phyloP scores from a whole-genome alignment of 2,329 filamentous ascomycete species.

The Leptoxyphium fumago region DNA sequence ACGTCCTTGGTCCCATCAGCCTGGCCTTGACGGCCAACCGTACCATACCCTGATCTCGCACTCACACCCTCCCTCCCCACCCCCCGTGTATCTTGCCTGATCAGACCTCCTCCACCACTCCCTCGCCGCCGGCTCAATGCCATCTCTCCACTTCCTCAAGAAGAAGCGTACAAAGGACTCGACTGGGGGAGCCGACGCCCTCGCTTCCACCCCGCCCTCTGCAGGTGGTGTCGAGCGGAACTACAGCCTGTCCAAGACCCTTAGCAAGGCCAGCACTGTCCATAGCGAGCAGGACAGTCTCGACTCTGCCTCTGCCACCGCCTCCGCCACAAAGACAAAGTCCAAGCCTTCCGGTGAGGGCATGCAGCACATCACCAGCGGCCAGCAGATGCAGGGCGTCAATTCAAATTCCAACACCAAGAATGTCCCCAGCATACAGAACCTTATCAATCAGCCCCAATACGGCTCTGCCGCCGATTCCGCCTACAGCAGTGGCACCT shows the following conservation, averaged over 20 bases:
- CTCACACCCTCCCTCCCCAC: too few species aligned
- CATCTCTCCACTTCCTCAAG: slow-evolving; percentile 89
- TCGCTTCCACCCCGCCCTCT: slow-evolving; percentile 51
- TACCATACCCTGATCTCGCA: too few species aligned
- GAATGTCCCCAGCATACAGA: slow-evolving; percentile 68
- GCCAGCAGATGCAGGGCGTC: slow-evolving; percentile 22
- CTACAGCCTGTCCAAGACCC: slow-evolving; percentile 30
- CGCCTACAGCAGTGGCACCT: slow-evolving; percentile 12
- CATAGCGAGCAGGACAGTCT: slow-evolving; percentile 15
- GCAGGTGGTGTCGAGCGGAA: slow-evolving; percentile 33
- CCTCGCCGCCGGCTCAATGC: slow-evolving; percentile 44
- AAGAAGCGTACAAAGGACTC: slow-evolving; percentile 97
- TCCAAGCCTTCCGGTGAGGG: slow-evolving; percentile 1
- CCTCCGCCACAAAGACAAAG: neutral
- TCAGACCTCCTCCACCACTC: neutral
- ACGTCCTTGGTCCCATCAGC: too few species aligned
- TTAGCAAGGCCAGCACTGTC: slow-evolving; percentile 24
- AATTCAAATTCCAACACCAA: slow-evolving; percentile 27
- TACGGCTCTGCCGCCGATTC: slow-evolving; percentile 28
- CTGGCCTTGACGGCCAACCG: too few species aligned
- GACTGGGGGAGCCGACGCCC: slow-evolving; percentile 40
- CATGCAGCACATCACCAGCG: slow-evolving; percentile 7
- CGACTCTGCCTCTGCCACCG: neutral
- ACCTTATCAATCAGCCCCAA: slow-evolving; percentile 58
- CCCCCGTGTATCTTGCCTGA: too few species aligned